Conservation (phyloP, 1,284 basidiomycete genomes). For the Marasmius fiardii region DNA sequence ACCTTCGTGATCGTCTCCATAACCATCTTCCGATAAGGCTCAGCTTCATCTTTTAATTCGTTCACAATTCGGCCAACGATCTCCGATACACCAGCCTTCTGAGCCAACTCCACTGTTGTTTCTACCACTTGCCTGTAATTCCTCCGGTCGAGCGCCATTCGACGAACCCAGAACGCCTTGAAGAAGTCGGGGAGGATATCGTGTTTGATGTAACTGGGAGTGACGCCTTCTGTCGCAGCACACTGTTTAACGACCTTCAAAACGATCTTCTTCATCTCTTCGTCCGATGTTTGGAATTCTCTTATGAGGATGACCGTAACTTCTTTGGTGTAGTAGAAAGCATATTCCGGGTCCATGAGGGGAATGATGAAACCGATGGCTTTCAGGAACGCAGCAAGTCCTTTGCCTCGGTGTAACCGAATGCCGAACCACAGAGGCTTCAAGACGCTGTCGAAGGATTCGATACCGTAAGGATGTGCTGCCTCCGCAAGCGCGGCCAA, state of each 20-base stretch:
- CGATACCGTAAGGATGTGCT: conserved; percentile 98
- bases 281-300: conserved; percentile 99
- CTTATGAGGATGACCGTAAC: conserved; percentile 97
- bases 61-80: conserved; percentile 95
- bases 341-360: conserved; percentile 99
- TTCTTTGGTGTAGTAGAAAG: conserved; percentile 97
- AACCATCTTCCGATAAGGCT: conserved; percentile 99
- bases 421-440: conserved; percentile 99
- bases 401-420: conserved; percentile 96
- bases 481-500: conserved; percentile 98
- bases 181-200: conserved; percentile 99
- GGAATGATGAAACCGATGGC: conserved; percentile 99
- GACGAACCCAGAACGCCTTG: conserved; percentile 97
- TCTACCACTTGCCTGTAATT: conserved; percentile 98
- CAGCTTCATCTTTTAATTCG: conserved; percentile 94
- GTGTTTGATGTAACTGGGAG: conserved; percentile 90
- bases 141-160: conserved; percentile 95
- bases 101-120: conserved; percentile 96
- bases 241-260: conserved; percentile 99
- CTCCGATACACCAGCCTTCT: conserved; percentile 95
- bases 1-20: conserved; percentile 99
- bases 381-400: conserved; percentile 96
- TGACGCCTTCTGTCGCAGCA: conserved; percentile 96
- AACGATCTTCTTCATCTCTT: conserved; percentile 99
- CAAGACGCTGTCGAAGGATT: conserved; percentile 97